Conservation (phyloP, 257 asterid genomes). For the Ophiorrhiza pumila region DNA sequence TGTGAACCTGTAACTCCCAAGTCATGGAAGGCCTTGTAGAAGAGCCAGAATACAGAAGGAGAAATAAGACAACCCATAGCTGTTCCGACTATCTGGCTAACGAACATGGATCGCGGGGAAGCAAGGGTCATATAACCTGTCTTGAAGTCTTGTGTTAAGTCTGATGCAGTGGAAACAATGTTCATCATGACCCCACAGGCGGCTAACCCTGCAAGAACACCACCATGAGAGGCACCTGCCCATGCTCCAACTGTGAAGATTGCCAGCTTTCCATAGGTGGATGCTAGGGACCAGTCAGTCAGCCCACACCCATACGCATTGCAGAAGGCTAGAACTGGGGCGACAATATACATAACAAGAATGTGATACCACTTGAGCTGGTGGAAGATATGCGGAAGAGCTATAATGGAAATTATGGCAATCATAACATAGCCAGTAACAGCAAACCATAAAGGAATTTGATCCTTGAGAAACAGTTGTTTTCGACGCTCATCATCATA, state of each 20-base stretch:
- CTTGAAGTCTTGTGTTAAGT: constrained; percentile 82
- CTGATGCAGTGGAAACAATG: constrained; percentile 88
- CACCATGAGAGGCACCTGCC: constrained; percentile 82
- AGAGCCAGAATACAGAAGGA: constrained; percentile 86
- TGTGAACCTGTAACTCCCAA: constrained; percentile 49
- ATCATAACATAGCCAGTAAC: constrained; percentile 50
- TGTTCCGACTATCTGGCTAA: constrained; percentile 86
- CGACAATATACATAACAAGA: constrained; percentile 60
- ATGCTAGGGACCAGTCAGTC: constrained; percentile 88
- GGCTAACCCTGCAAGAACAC: constrained; percentile 88
- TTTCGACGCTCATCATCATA: constrained; percentile 69
- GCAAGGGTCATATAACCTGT: constrained; percentile 89
- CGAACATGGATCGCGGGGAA: constrained; percentile 84
- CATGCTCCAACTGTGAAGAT: constrained; percentile 85
- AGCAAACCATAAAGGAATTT: constrained; percentile 78
- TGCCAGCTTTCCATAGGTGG: constrained; percentile 85
- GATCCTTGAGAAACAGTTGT: constrained; percentile 74
- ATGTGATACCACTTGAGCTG: constrained; percentile 82
- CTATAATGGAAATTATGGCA: constrained; percentile 52
- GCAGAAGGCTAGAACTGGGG: constrained; percentile 84
- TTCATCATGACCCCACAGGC: constrained; percentile 98
- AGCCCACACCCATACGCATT: constrained; percentile 92
- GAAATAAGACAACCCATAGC: constrained; percentile 88
- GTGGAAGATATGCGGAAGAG: constrained; percentile 68
- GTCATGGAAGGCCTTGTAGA: constrained; percentile 60